Percentiles rank a stretch among this genome's conserved stretches.
These are phyloP conservation scores for Adansonia grandidieri DNA, from an alignment of 441 rosid species.

Conservation along the genomic window DNA sequence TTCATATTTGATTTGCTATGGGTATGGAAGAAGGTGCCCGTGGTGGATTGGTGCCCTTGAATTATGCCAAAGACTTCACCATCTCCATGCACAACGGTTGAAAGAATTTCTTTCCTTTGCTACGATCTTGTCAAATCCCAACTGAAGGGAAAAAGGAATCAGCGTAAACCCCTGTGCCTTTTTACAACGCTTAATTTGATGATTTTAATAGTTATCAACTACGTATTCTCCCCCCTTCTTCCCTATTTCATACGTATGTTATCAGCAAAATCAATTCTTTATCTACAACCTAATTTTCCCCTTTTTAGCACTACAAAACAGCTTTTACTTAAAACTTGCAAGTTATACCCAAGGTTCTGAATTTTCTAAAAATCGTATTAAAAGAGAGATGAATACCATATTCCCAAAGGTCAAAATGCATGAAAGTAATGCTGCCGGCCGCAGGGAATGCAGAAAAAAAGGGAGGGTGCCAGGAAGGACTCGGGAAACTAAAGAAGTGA, in stretches of 20 bases:
- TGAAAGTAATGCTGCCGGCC: neutral
- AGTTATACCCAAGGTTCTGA: neutral
- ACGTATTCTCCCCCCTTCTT: neutral
- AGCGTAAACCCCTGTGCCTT: neutral
- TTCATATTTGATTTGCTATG: too few relatives aligned
- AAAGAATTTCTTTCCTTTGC: slow-evolving; percentile 68
- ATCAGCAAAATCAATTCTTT: neutral
- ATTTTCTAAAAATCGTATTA: neutral
- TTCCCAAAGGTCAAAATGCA: neutral
- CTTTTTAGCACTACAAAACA: neutral
- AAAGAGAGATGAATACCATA: neutral
- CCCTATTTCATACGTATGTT: neutral
- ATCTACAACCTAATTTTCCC: neutral
- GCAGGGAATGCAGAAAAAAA: neutral
- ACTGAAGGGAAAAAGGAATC: neutral
- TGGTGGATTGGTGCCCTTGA: slow-evolving; percentile 58
- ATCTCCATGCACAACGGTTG: slow-evolving; percentile 82
- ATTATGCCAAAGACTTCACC: slow-evolving; percentile 70
- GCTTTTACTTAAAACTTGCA: neutral
- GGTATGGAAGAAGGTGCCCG: too few relatives aligned
- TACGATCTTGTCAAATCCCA: slow-evolving; percentile 86
- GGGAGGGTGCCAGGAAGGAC: neutral
- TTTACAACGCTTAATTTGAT: neutral
- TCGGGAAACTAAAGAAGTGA: neutral
- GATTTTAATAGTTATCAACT: neutral